Evolutionary conservation across 2,329 filamentous ascomycete genomes (phyloP).

Genomic region (Trichoderma sp.): DNA sequence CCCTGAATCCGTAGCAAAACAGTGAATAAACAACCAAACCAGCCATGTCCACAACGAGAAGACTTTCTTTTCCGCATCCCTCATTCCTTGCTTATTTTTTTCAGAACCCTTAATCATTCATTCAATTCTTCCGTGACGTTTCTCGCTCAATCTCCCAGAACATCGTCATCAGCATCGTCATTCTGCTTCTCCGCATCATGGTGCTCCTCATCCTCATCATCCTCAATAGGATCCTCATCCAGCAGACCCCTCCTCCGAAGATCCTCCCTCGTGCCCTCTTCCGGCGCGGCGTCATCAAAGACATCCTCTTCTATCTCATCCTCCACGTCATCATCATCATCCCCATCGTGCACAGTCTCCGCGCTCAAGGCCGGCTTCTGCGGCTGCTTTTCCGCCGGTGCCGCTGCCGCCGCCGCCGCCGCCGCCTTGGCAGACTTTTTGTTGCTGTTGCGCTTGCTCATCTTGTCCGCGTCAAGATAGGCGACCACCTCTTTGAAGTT

Average conservation of each 20-base stretch:
- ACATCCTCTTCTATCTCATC: conserved; percentile 45
- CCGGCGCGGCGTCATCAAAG: conserved; percentile 54
- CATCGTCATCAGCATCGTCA: conserved; percentile 49
- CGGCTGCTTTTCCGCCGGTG: conserved; percentile 30
- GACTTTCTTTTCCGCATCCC: neutral
- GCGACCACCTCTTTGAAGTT: conserved; percentile 85
- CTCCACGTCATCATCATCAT: conserved; percentile 45
- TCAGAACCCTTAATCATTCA: conserved; percentile 30
- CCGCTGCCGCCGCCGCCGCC: neutral
- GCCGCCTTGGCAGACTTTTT: conserved; percentile 42
- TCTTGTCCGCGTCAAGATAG: conserved; percentile 72
- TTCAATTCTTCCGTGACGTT: too few species aligned
- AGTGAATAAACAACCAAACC: neutral
- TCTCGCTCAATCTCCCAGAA: conserved; percentile 49
- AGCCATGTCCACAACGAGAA: conserved; percentile 7
- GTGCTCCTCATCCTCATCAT: conserved; percentile 39
- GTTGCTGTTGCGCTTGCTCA: conserved; percentile 48
- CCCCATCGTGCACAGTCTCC: conserved; percentile 50
- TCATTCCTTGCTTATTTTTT: conserved; percentile 25
- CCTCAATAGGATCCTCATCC: conserved; percentile 47
- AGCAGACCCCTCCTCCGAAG: conserved; percentile 57
- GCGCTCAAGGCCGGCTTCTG: conserved; percentile 46
- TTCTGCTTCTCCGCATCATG: conserved; percentile 35
- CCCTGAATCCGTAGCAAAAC: neutral
- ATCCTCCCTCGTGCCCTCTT: conserved; percentile 63